A percentile compares a stretch with the other conserved stretches of the same genome.
Evolutionary conservation across 257 asterid species (phyloP).

Genomic region (Ilex aquifolium): DNA sequence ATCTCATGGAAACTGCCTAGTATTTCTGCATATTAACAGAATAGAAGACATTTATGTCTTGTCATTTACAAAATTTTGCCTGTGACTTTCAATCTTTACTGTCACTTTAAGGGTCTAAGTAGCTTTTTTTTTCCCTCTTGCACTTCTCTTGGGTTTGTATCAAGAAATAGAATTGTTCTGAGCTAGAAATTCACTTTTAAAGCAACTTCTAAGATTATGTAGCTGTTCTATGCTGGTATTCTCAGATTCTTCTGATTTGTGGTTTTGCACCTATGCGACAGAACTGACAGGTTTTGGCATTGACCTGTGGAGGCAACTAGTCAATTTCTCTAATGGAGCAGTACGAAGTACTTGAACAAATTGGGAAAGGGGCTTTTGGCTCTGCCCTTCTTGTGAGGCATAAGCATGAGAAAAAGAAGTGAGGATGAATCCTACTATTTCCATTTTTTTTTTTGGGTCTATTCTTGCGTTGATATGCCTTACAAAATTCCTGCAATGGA

Average conservation of each 20-base stretch:
- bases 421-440: constrained; percentile 18
- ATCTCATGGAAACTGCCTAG: too few species aligned
- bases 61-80: too few species aligned
- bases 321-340: constrained; percentile 41
- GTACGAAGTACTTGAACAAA: constrained; percentile 82
- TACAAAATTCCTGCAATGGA: too few species aligned
- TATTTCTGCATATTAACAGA: too few species aligned
- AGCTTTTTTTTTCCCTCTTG: too few species aligned
- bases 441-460: background rate
- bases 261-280: constrained; percentile 3
- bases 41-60: too few species aligned
- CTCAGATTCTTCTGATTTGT: constrained; percentile 1
- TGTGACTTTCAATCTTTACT: too few species aligned
- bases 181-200: background rate
- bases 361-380: constrained; percentile 94
- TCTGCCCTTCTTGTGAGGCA: constrained; percentile 87
- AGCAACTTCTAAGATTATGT: background rate
- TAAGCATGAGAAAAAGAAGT: constrained; percentile 82
- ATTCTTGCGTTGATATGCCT: background rate
- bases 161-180: too few species aligned
- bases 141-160: background rate
- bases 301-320: background rate
- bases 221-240: too few species aligned
- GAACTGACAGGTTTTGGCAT: constrained; percentile 9
- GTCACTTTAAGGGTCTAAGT: too few species aligned